Base-by-base conservation (phyloP, 73 alveolate genomes). In the Paramecium pentaurelia region DNA sequence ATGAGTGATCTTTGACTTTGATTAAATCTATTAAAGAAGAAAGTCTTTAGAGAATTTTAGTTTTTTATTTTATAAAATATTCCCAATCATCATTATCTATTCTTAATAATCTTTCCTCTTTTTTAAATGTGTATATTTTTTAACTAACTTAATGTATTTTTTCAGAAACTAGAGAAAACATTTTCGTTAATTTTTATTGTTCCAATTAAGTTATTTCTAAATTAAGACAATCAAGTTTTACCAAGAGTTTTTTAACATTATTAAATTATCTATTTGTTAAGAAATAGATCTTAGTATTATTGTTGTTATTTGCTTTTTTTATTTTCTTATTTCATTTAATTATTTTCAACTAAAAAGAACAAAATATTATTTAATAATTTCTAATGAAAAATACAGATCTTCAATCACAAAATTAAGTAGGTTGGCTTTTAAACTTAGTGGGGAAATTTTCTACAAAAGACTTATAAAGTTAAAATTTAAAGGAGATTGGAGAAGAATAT, bases 401-500 rank as follows among this genome's bases (percentile, higher is more conserved):
- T 40, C 49, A 40, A 8, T 7, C 49, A 40, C 49, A 80, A 49
- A 80, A 80, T 80, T 80, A 45, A 40, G 91, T 80, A 10, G 30
- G 58, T 25, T 80, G 91, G 91, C 73, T 80, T 20, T 12, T 80
- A 27, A 80, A 80, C 49, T 47, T 80, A 25, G 91, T 80, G 20
- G 91, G 91, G 25, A 80, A 80, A 27, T 80, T 80, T 47, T 36
- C 71, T 38, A 22, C 37, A 80, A 80, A 80, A 47, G 91, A 80
- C 10, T 49, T 80, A 44, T 71, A 80, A 44, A 22, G 30, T 44
- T 25, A 36, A 22, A 80, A 80, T 49, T 44, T 80, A 12, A 80
- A 80, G 27, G 91, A 22, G 12, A 80, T 80, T 12, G 45, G 73
- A 11, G 91, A 80, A 10, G 91, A 80, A 4, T 80, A 80, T 44